Evolutionary conservation across 2,329 filamentous ascomycete species (phyloP), one percentile per base, ranked within the genome.

Genomic region (Penicillium sp.): DNA sequence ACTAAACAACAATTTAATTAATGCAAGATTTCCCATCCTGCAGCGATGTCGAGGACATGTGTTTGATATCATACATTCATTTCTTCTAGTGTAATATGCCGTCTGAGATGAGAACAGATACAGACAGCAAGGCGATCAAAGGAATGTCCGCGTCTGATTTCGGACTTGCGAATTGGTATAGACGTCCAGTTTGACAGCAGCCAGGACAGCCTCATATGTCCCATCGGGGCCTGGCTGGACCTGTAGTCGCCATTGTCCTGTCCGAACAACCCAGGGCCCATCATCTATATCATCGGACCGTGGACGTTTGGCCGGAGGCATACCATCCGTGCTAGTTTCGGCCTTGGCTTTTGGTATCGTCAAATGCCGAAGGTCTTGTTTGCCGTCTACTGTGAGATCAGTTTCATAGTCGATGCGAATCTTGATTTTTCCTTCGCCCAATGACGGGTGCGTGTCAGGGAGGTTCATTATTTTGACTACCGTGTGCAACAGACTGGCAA

Each of bases 381-480:
- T 62, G 4, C 75, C 76, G 44, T 79, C 75, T 23, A 79, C 58
- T 3, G 59, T 67, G 38, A 75, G 67, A 23, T 79, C 75, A 0
- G 72, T 70, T n/a, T 76, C 74, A 7, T 77, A 67, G 6, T 84
- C 86, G 23, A 93, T 74, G 2, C 79, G 72, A 11, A 89, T 80
- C 55, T 84, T 84, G 14, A 95, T 85, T 85, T 83, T 55, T 80
- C 83, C 40, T 78, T 78, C 7, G 82, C 81, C 10, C 82, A 88
- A 87, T 1, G 89, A 72, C 0, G 87, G 84, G 19, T 78, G 74
- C 9, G 76, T 78, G 13, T 76, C 72, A 0, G 88, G 84, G 6
- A 91, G 71, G 58, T 87, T 88, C 61, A 94, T 82, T 70, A 93
- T 95, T 32, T 86, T 87, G 2, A 88, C 84, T n/a, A 96, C 81